A percentile compares a stretch with the other conserved stretches of the same genome.
These are phyloP conservation scores for Suhomyces yuchorum DNA, from an alignment of 1,139 yeast species.

Conservation along the genomic window DNA sequence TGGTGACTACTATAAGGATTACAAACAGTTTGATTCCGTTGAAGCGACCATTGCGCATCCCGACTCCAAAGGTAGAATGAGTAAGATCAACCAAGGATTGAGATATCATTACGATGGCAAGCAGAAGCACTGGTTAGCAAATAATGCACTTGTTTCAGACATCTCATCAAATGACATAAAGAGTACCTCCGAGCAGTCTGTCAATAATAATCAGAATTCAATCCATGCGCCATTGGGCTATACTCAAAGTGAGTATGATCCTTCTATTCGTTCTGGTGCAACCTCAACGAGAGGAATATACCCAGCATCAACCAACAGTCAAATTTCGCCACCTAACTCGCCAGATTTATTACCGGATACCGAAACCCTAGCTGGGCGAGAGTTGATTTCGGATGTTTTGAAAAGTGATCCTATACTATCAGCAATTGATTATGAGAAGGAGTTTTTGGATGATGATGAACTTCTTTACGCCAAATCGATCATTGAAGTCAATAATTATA, in stretches of 20 bases:
- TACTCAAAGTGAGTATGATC: conserved; percentile 22
- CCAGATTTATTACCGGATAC: conserved; percentile 12
- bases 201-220: conserved; percentile 10
- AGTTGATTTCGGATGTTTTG: conserved; percentile 31
- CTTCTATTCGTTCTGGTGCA: conserved; percentile 36
- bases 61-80: conserved; percentile 62
- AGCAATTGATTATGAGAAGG: conserved; percentile 34
- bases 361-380: conserved; percentile 3
- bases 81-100: conserved; percentile 80
- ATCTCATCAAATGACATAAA: conserved; percentile 19
- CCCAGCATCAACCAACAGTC: conserved; percentile 30
- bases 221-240: conserved; percentile 4
- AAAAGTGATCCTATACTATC: conserved; percentile 25
- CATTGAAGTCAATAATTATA: conserved; percentile 41
- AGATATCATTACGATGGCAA: conserved; percentile 79
- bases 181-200: conserved; percentile 35
- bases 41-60: conserved; percentile 74
- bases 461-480: conserved; percentile 36
- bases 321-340: conserved; percentile 28
- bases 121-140: conserved; percentile 82
- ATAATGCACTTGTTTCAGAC: conserved; percentile 13
- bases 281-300: conserved; percentile 40
- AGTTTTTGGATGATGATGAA: conserved; percentile 47
- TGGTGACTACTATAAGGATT: conserved; percentile 75
- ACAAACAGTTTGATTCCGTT: conserved; percentile 79